Evolutionary conservation across 2,329 filamentous ascomycete species (phyloP).

Genomic region (Ophiocordyceps polyrhachis-furcata): DNA sequence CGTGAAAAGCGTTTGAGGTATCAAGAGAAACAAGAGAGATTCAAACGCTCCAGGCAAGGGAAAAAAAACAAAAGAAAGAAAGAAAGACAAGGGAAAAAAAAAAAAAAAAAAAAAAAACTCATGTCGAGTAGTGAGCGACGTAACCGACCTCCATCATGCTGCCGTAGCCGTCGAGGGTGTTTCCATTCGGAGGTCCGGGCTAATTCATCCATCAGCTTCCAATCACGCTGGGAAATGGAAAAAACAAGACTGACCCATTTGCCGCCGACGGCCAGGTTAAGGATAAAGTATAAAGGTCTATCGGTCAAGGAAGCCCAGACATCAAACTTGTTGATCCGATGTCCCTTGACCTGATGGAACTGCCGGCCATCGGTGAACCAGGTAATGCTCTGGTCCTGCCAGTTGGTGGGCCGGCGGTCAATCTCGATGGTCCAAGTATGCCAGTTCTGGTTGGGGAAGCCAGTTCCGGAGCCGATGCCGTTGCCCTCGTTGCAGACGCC

Average conservation of each 20-base stretch:
- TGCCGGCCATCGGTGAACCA: constrained; percentile 28
- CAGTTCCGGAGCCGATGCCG: constrained; percentile 18
- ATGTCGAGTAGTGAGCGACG: constrained; percentile 21
- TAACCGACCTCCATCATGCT: constrained; percentile 34
- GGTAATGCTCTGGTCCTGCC: constrained; percentile 27
- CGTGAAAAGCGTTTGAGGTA: background rate
- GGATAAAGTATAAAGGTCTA: constrained; percentile 29
- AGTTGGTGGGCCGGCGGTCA: constrained; percentile 26
- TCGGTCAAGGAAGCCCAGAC: constrained; percentile 33
- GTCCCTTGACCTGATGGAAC: constrained; percentile 25
- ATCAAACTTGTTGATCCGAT: constrained; percentile 21
- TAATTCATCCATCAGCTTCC: constrained; percentile 5
- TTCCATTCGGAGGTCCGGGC: constrained; percentile 28
- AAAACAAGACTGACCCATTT: constrained; percentile 28
- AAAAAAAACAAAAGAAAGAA: background rate
- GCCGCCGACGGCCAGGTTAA: constrained; percentile 38
- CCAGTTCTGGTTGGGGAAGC: constrained; percentile 21
- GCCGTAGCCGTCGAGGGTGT: constrained; percentile 25
- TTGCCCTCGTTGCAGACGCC: constrained; percentile 32
- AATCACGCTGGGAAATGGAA: too few species aligned
- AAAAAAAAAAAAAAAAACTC: constrained; percentile 1
- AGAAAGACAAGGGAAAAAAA: background rate
- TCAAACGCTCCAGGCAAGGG: background rate
- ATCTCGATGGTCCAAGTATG: constrained; percentile 32
- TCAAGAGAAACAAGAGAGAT: background rate